Evolutionary conservation across 2,329 filamentous ascomycete species (phyloP).

Genomic region (Sclerotinia borealis): DNA sequence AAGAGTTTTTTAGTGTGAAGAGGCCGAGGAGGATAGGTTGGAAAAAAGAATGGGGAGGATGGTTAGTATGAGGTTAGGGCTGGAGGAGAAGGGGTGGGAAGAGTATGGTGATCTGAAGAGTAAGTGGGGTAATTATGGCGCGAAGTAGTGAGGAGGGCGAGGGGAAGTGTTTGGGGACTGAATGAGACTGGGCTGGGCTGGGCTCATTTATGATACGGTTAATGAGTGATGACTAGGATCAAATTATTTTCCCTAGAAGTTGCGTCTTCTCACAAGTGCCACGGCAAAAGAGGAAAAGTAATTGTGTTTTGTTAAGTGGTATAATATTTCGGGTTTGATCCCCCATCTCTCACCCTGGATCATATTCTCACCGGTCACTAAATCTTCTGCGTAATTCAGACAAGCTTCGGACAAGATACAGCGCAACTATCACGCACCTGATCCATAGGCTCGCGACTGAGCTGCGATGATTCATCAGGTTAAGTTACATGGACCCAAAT

Average conservation of each 20-base stretch:
- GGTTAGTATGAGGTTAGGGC: neutral
- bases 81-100: neutral
- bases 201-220: no score
- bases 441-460: neutral
- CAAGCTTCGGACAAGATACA: neutral
- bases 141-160: neutral
- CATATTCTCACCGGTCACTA: no score
- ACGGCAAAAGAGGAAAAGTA: no score
- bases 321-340: rapidly evolving
- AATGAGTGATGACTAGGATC: no score
- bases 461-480: neutral
- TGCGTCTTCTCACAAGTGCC: no score
- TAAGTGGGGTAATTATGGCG: neutral
- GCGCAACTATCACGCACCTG: neutral
- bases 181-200: neutral
- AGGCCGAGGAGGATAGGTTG: neutral
- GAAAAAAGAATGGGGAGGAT: neutral
- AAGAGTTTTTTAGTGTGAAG: neutral
- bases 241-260: no score
- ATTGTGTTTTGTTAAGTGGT: no score
- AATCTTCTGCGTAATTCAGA: neutral
- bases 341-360: neutral
- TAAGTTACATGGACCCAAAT: no score
- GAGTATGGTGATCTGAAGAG: neutral
- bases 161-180: neutral